Evolutionary conservation across 352 stramenopile species (phyloP).

Genomic region (Pythium dissimile): DNA sequence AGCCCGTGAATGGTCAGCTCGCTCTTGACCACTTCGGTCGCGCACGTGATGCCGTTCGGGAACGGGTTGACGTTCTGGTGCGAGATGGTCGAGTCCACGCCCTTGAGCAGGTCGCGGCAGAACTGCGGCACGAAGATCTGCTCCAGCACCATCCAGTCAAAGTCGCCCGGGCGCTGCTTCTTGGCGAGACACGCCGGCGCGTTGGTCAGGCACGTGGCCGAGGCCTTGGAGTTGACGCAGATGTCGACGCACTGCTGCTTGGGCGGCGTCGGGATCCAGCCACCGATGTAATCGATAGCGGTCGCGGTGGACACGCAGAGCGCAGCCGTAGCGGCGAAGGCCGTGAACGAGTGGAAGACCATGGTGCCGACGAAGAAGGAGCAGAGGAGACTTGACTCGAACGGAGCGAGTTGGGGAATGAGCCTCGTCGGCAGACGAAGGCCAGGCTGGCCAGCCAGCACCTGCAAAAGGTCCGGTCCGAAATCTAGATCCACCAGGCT

Average conservation of each 20-base stretch:
- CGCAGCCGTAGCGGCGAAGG: not conserved
- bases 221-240: constrained; percentile 55
- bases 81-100: constrained; percentile 71
- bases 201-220: constrained; percentile 46
- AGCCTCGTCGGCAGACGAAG: not conserved
- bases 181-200: constrained; percentile 50
- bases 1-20: constrained; percentile 74
- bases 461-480: not conserved
- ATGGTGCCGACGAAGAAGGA: constrained; percentile 4
- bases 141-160: constrained; percentile 75
- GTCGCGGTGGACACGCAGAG: constrained; percentile 13
- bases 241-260: constrained; percentile 66
- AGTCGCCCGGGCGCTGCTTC: constrained; percentile 60
- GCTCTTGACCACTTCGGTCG: constrained; percentile 34
- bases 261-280: constrained; percentile 41
- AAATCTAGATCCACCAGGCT: not conserved
- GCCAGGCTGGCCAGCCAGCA: not conserved
- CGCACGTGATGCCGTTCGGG: constrained; percentile 50
- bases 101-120: constrained; percentile 67
- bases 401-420: constrained; percentile 17
- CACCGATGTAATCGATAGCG: constrained; percentile 54
- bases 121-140: constrained; percentile 80
- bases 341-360: constrained; percentile 17
- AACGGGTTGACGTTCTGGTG: constrained; percentile 76
- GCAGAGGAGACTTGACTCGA: not conserved